A percentile compares a stretch with the other conserved stretches of the same genome.
Conservation (phyloP, 2,329 filamentous ascomycete species). For the Ampelomyces quisqualis region DNA sequence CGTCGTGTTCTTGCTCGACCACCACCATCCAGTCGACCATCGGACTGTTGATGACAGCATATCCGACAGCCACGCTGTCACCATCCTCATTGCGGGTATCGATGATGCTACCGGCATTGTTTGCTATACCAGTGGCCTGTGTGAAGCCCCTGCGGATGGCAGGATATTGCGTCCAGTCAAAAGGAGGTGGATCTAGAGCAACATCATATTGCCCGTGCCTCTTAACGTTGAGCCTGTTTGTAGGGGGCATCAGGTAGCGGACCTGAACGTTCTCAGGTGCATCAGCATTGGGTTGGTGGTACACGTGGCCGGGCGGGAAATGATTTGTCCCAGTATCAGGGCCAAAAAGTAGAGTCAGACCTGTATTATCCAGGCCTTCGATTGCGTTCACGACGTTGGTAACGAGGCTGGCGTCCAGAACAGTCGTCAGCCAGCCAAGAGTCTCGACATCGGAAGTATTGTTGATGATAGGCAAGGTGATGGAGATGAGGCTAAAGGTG, state of each 20-base stretch:
- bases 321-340: conserved; percentile 65
- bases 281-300: conserved; percentile 17
- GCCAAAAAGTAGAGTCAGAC: conserved; percentile 69
- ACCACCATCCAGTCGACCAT: conserved; percentile 81
- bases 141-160: conserved; percentile 64
- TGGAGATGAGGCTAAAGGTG: conserved; percentile 72
- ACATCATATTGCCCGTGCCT: conserved; percentile 34
- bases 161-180: conserved; percentile 62
- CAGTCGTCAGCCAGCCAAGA: conserved; percentile 79
- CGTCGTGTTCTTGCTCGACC: conserved; percentile 71
- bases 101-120: conserved; percentile 69
- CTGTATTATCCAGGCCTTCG: conserved; percentile 71
- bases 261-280: conserved; percentile 31
- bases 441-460: conserved; percentile 63
- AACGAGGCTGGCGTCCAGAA: conserved; percentile 68
- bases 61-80: conserved; percentile 73
- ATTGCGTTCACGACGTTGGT: conserved; percentile 61
- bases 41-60: conserved; percentile 65
- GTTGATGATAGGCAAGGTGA: conserved; percentile 77
- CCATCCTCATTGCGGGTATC: conserved; percentile 73
- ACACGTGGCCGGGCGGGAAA: conserved; percentile 42
- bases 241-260: conserved; percentile 40
- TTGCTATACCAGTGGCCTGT: conserved; percentile 48
- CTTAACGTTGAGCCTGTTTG: conserved; percentile 16
- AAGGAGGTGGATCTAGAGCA: conserved; percentile 44